A percentile compares a stretch with the other conserved stretches of the same genome.
phyloP scores from a whole-genome alignment of 495 filamentous ascomycete species.

The Cladorrhinum samala region DNA sequence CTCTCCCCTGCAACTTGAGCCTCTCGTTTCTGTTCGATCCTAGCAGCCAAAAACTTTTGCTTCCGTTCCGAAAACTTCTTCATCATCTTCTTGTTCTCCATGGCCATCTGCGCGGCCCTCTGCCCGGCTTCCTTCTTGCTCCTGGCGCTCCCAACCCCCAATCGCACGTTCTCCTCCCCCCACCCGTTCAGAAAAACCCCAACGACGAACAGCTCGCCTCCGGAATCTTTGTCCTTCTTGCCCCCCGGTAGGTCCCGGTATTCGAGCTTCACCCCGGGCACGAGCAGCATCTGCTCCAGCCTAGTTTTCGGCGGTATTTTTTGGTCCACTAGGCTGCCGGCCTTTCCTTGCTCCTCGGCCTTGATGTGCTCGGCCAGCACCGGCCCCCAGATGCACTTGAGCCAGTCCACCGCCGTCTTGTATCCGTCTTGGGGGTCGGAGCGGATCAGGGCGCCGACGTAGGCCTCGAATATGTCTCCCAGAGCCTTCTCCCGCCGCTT shows the following conservation, averaged over 20 bases:
- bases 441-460: conserved; percentile 70
- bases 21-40: conserved; percentile 11
- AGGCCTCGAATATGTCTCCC: conserved; percentile 85
- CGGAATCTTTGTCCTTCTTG: conserved; percentile 52
- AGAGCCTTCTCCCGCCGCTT: conserved; percentile 58
- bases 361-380: conserved; percentile 38
- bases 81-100: conserved; percentile 55
- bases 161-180: conserved; percentile 56
- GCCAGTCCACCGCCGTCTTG: conserved; percentile 55
- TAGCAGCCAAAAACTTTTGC: conserved; percentile 28
- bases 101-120: conserved; percentile 60
- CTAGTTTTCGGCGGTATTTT: conserved; percentile 40
- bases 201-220: conserved; percentile 56
- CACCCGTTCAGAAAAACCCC: conserved; percentile 67
- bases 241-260: conserved; percentile 56
- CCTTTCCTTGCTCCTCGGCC: conserved; percentile 6
- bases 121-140: conserved; percentile 70
- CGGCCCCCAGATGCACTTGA: conserved; percentile 60
- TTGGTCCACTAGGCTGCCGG: conserved; percentile 17
- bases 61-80: conserved; percentile 49
- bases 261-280: conserved; percentile 55
- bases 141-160: conserved; percentile 62
- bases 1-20: too few relatives aligned
- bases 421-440: conserved; percentile 57
- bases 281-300: conserved; percentile 51